phyloP scores from a whole-genome alignment of 176 grass and related monocot species.

The Canna indica region DNA sequence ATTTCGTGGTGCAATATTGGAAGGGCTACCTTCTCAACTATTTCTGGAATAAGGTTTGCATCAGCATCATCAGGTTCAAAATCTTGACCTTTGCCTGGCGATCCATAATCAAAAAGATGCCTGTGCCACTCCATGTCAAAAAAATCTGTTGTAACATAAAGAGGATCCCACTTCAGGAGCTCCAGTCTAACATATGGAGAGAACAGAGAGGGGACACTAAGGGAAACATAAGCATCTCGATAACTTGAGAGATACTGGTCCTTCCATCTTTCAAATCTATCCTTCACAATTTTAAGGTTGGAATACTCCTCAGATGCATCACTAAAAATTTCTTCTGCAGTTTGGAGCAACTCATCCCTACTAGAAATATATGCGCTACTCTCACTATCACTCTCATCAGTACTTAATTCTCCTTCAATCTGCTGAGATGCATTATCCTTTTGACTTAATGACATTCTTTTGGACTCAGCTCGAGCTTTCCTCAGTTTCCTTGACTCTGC shows the following conservation, averaged over 20 bases:
- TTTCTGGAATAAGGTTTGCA: constrained; percentile 45
- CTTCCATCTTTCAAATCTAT: constrained; percentile 91
- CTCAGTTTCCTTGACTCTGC: constrained; percentile 54
- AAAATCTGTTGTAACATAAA: constrained; percentile 49
- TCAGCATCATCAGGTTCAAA: constrained; percentile 39
- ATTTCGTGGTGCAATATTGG: constrained; percentile 87
- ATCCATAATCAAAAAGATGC: constrained; percentile 56
- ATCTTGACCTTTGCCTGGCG: constrained; percentile 16
- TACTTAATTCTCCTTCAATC: constrained; percentile 91
- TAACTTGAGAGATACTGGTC: constrained; percentile 49
- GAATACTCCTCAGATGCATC: constrained; percentile 94
- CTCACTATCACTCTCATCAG: constrained; percentile 95
- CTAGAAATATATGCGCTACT: constrained; percentile 66
- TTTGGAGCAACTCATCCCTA: constrained; percentile 61
- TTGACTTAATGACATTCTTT: constrained; percentile 38
- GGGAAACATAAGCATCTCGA: constrained; percentile 71
- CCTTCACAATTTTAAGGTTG: constrained; percentile 73
- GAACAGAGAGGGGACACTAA: constrained; percentile 58
- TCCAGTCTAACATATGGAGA: constrained; percentile 78
- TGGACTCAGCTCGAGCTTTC: constrained; percentile 47
- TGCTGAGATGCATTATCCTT: constrained; percentile 32
- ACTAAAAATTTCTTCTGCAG: constrained; percentile 59
- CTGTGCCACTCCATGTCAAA: constrained; percentile 75
- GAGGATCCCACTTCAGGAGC: constrained; percentile 91
- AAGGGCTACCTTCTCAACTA: constrained; percentile 92